Conservation (phyloP, 1,139 yeast species). For the Taphrina pruni region DNA sequence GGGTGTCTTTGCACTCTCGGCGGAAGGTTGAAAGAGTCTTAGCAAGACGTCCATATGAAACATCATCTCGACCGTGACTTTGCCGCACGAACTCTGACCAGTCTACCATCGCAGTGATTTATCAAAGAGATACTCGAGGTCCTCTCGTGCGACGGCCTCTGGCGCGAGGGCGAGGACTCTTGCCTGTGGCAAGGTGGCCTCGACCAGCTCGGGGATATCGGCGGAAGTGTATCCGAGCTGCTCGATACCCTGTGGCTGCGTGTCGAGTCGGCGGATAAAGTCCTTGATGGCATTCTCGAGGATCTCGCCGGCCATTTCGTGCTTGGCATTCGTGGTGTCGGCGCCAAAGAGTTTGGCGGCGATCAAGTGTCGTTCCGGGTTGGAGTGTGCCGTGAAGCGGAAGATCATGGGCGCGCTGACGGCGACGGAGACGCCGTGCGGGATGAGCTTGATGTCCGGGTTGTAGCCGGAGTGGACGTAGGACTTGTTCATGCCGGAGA, state of each 20-base stretch:
- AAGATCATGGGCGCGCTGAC: constrained; percentile 56
- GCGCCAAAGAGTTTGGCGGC: constrained; percentile 55
- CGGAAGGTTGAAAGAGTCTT: too few species aligned
- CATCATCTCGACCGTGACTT: too few species aligned
- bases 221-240: constrained; percentile 52
- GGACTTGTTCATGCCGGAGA: constrained; percentile 54
- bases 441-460: constrained; percentile 54
- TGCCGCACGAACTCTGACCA: too few species aligned
- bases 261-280: constrained; percentile 52
- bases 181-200: constrained; percentile 55
- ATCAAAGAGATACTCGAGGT: constrained; percentile 48
- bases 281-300: constrained; percentile 52
- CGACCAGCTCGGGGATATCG: constrained; percentile 52
- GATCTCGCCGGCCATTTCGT: constrained; percentile 54
- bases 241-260: constrained; percentile 53
- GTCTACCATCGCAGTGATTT: constrained; percentile 31
- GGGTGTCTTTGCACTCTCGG: too few species aligned
- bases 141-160: constrained; percentile 49
- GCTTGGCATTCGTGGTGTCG: constrained; percentile 52
- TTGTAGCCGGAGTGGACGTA: constrained; percentile 54
- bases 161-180: constrained; percentile 55
- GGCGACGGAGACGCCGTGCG: constrained; percentile 56
- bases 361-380: constrained; percentile 54
- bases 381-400: constrained; percentile 54
- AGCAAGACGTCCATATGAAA: too few species aligned